Base-by-base conservation (phyloP, 108 stramenopile genomes). In the Pseudonitzschia multistriata region DNA sequence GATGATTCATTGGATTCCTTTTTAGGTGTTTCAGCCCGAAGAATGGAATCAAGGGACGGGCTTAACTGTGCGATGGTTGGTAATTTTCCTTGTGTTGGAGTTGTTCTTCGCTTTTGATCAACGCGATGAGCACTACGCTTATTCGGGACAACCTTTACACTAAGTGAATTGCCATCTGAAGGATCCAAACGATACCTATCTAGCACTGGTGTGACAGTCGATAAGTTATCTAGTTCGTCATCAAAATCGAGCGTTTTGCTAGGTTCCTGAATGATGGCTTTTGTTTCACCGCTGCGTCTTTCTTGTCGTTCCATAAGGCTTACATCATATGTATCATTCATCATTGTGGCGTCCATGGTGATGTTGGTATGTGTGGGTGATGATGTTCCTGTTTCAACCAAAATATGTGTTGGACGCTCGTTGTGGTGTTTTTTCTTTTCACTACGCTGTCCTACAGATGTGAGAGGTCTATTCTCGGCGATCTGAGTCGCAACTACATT, bases 121-220 rank as follows among this genome's bases (percentile, higher is more conserved):
- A 35, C 27, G 10, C 45, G 71, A 50, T 64, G 49, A 24, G 50
- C 29, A 33, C 79, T 59, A 19, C 72, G 79, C 28, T 70, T 69
- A 50, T 79, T 85, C n/a, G 83, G 83, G 3, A 85, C 77, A 6
- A 85, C 83, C 49, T 73, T 77, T 27, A 85, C 34, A 37, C 83
- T 74, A 21, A 74, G 63, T 0, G 79, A 74, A 64, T 64, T 68
- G 53, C 72, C 67, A 33, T 74, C 77, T 22, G 70, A 74, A 13
- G 73, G 39, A 24, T 75, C 80, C 25, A 85, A 42, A 28, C 77
- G 63, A 57, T 85, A 85, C 27, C 80, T 69, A 50, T 78, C 83
- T 15, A 83, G 71, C 5, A 83, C 65, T 4, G 83, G 83, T 7
- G 83, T 83, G 1, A 69, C 39, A 8, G 66, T 73, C 24, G 75